Evolutionary conservation across 1,284 basidiomycete species (phyloP), one percentile per base, ranked within the genome.

Genomic region (Apiotrichum veenhuisii): DNA sequence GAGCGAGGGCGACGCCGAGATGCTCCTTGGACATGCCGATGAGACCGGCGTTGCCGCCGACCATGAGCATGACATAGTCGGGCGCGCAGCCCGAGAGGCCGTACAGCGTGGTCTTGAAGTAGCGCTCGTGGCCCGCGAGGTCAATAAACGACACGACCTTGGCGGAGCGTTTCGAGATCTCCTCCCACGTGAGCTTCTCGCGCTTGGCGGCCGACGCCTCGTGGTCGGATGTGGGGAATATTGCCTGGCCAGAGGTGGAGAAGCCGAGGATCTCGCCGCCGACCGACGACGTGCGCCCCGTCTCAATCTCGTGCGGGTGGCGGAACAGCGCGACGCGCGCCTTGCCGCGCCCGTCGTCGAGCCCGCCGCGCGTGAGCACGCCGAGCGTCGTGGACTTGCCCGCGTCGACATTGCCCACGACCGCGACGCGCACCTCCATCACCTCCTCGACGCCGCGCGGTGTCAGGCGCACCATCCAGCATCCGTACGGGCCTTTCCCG

Each of bases 21-120:
- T 98, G 95, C 73, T 95, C 92, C 64, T 98, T 97, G 27, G 90
- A 93, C 95, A 98, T 98, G 46, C 96, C 96, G 58, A 98, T 96
- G 49, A 98, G 75, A 1, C 83, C 83, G 1, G 96, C 95, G 73
- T 99, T 99, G 1, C 87, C 94, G 30, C 94, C 96, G 14, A 98
- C 90, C 80, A 97, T 95, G 51, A 99, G 81, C 64, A 98, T 86
- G 18, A 97, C 92, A 75, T 93, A 96, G 55, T 96, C 96, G 1
- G 95, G 93, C 1, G 91, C 86, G 34, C 91, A 91, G 10, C 93
- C 95, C 0, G 94, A 96, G 59, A 98, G 78, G 1, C 95, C 95
- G 66, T 95, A 97, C 45, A 98, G 79, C 7, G 95, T 98, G 0
- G 95, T 98, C 80, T 97, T 81, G 64, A 81, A 77, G 61, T 82